Base-by-base conservation (phyloP, 495 filamentous ascomycete species). In the Aeminium ludgeri region DNA sequence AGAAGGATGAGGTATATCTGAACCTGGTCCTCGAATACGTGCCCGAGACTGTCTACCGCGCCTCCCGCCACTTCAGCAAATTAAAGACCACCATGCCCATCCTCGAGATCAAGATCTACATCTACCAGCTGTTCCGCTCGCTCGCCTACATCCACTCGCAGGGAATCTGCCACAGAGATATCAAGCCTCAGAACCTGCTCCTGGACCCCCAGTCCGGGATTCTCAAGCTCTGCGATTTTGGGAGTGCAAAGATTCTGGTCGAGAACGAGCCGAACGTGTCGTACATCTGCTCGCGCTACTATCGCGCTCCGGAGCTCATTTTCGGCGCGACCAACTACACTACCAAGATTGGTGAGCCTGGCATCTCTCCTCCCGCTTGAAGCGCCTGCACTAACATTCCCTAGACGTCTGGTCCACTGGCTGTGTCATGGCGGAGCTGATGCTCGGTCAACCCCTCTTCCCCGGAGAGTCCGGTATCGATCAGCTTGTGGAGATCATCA, bases 81-180 rank as follows among this genome's bases (percentile, higher is more conserved):
- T 74, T 96, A 74, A 99, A 99, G 73, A 93, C 89, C 5, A 95
- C 91, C 12, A 99, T 99, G 89, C 89, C 89, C 18, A 94, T 84
- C 59, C 71, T 99, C 38, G 89, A 96, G 59, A 85, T 96, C 55
- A 99, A 99, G 65, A 78, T 99, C 36, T 99, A 95, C 68, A 96
- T 94, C 59, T 99, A 99, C 62, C 89, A 99, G 65, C 78, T 99
- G 20, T 99, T 99, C 72, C 78, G 89, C 45, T 93, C 89, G 29
- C 71, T 99, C 47, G 89, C 89, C 38, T 99, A 96, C 62, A 99
- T 99, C 53, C 89, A 99, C 62, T 99, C 91, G 1, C 89, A 94
- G 66, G 89, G 89, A 41, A 99, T 99, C 65, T 96, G 89, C 62
- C 89, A 99, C 58, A 75, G 91, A 52, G 89, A 99, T 56, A 99